Evolutionary conservation across 2,329 filamentous ascomycete genomes (phyloP).

Genomic region (Phaeoacremonium minimum): DNA sequence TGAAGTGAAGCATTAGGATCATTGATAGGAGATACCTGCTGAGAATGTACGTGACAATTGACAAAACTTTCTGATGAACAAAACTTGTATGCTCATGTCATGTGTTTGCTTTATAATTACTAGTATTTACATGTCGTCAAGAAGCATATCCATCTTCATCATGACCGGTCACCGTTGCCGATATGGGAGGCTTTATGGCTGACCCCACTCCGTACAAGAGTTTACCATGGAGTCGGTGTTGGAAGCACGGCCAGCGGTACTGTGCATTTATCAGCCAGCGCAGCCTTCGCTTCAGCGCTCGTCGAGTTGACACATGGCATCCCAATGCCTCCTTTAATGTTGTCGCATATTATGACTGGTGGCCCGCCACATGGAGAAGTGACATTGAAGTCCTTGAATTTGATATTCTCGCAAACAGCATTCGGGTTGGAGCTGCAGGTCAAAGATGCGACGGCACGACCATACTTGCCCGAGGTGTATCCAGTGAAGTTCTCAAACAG

Average conservation of each 20-base stretch:
- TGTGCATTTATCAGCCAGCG: conserved; percentile 24
- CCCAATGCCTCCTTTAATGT: conserved; percentile 29
- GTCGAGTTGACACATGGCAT: conserved; percentile 27
- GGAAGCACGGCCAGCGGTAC: conserved; percentile 18
- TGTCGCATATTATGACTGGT: conserved; percentile 46
- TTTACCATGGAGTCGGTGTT: too few relatives aligned
- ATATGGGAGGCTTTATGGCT: too few relatives aligned
- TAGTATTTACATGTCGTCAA: too few relatives aligned
- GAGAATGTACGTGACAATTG: too few relatives aligned
- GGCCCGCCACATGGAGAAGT: conserved; percentile 40
- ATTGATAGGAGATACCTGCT: too few relatives aligned
- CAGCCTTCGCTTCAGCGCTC: conserved; percentile 24
- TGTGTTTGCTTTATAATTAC: too few relatives aligned
- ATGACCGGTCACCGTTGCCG: too few relatives aligned
- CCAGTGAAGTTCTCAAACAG: conserved; percentile 55
- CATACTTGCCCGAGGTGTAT: conserved; percentile 50
- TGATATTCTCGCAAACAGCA: conserved; percentile 52
- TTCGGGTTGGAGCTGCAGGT: conserved; percentile 47
- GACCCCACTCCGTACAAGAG: too few relatives aligned
- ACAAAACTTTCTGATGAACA: too few relatives aligned
- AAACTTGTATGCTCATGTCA: too few relatives aligned
- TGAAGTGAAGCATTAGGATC: too few relatives aligned
- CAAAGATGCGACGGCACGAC: conserved; percentile 48
- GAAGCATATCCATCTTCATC: too few relatives aligned
- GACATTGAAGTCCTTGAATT: conserved; percentile 49